Evolutionary conservation across 108 stramenopile genomes (phyloP), one percentile per base, ranked within the genome.

Genomic region (Cyclotella sp.): DNA sequence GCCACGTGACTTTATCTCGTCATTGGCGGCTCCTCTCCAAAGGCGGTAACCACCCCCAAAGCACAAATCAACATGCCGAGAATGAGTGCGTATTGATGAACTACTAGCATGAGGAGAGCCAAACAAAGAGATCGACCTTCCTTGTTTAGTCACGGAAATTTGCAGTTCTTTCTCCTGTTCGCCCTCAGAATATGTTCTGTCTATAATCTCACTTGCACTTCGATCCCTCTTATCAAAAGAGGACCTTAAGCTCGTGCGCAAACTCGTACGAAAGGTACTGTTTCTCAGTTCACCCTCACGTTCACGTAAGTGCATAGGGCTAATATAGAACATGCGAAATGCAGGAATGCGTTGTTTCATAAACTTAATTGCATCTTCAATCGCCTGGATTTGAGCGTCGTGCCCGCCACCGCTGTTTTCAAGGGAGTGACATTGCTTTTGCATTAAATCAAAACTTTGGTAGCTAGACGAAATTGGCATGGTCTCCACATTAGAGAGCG

Each of bases 261-360:
- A 16, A 70, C 52, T 51, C 16, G 49, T n/a, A 27, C 58, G 76
- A 44, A 78, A 72, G 21, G 68, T 67, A 5, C 44, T 67, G 15
- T 19, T 68, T 8, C 24, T 29, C 70, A 87, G 52, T 60, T 90
- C 89, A 27, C 15, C 57, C 42, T 40, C 60, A n/a, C 84, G 72
- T 43, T 87, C 85, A 19, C 89, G 60, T 28, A 86, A 73, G 52
- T 94, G 93, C 68, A 83, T 70, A 15, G 91, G 91, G 55, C 84
- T 86, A 12, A 94, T 87, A 66, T 94, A 94, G 0, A 90, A 72
- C 84, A 91, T 88, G 43, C 76, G 72, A 78, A 92, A 94, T n/a
- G 80, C 73, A 0, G 93, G 93, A 16, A 91, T 86, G 3, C 91
- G 87, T 0, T 62, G 26, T 74, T 77, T 72, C 79, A 94, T 83